Evolutionary conservation across 2,329 filamentous ascomycete species (phyloP), one percentile per base, ranked within the genome.

Genomic region (Aspergillus sp.): DNA sequence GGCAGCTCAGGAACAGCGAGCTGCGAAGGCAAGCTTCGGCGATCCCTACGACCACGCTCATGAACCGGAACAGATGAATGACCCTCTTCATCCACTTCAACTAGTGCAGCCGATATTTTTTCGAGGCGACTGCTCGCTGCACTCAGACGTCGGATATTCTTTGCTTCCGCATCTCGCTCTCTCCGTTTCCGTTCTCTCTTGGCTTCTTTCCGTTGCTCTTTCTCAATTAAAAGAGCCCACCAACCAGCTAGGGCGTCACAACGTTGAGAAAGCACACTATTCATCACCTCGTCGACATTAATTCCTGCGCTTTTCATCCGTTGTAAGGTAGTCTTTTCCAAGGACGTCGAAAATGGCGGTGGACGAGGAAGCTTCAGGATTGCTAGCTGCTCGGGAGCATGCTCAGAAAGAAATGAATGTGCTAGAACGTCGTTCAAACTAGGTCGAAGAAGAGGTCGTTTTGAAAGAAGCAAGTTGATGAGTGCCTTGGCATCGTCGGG

Each of bases 161-260:
- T 89, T 56, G 86, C 86, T 68, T 98, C 91, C 1, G 84, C 82
- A 67, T 99, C 93, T 66, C 86, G 87, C 71, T 98, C 93, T 69
- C 84, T 91, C 8, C 93, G 85, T 70, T 93, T 97, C 53, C 86
- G 85, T 67, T 97, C 92, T 61, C 88, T 82, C 60, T 92, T 83
- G 61, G 79, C 83, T 63, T 93, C 88, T 74, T 99, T 99, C 8
- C 92, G 86, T 71, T 92, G 86, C 70, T 99, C 95, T 73, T 98
- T 99, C 70, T 98, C 95, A 9, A 98, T 86, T 40, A 99, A 78
- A 27, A 99, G 76, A 3, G 91, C 90, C 95, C 95, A 99, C 95
- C 95, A 99, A 6, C 95, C 95, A 51, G 92, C 91, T 49, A 99
- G 79, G 6, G 89, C 84, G 75, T 99, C 93, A 70, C 95, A 98